Evolutionary conservation across 2,329 filamentous ascomycete genomes (phyloP).

Genomic region (Diplodia intermedia): DNA sequence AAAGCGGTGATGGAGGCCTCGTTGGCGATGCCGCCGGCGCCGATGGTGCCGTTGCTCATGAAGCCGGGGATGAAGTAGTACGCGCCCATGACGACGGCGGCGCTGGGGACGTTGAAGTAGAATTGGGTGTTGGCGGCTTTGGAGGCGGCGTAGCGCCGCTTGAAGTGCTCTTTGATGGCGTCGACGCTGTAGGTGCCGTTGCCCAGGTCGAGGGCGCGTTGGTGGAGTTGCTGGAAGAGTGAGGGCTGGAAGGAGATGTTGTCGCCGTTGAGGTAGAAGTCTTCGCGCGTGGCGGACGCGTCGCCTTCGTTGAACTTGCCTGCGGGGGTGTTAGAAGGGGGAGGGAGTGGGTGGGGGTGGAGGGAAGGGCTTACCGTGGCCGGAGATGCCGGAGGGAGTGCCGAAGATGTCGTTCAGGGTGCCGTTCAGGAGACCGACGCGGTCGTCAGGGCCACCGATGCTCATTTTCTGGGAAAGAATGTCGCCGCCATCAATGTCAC

Average conservation of each 20-base stretch:
- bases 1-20: slow-evolving; percentile 39
- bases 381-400: slow-evolving; percentile 35
- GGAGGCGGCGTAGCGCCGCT: slow-evolving; percentile 36
- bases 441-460: slow-evolving; percentile 36
- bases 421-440: slow-evolving; percentile 36
- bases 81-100: slow-evolving; percentile 37
- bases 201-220: slow-evolving; percentile 36
- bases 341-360: background rate
- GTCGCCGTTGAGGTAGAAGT: slow-evolving; percentile 33
- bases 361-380: slow-evolving; percentile 32
- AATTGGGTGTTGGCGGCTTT: slow-evolving; percentile 37
- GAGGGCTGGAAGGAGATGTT: slow-evolving; percentile 21
- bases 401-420: slow-evolving; percentile 35
- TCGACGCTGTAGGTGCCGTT: slow-evolving; percentile 37
- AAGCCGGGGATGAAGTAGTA: slow-evolving; percentile 39
- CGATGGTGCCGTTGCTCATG: slow-evolving; percentile 39
- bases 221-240: slow-evolving; percentile 37
- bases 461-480: slow-evolving; percentile 36
- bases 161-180: slow-evolving; percentile 38
- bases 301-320: slow-evolving; percentile 36
- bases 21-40: slow-evolving; percentile 38
- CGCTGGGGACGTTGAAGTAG: slow-evolving; percentile 32
- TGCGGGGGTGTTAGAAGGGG: slow-evolving; percentile 17
- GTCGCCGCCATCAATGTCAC: slow-evolving; percentile 35
- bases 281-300: slow-evolving; percentile 36